phyloP scores from a whole-genome alignment of 2,329 filamentous ascomycete genomes.

The Clarireedia monteithiana region DNA sequence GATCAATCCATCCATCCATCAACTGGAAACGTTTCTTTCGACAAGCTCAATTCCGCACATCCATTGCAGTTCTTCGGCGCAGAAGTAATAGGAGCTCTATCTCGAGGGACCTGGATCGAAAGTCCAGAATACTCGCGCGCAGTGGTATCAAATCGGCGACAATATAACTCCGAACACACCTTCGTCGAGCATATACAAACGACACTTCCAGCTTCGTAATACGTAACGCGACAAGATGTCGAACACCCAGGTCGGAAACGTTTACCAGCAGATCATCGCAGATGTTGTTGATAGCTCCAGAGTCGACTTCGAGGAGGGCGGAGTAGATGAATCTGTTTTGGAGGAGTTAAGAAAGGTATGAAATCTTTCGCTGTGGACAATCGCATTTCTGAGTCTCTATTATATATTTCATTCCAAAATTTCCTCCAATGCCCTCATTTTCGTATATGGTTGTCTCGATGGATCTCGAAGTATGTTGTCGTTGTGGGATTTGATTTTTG shows the following conservation, averaged over 20 bases:
- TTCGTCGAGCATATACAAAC: too few species aligned
- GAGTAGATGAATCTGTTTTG: slow-evolving; percentile 79
- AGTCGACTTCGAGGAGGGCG: slow-evolving; percentile 94
- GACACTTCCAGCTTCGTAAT: too few species aligned
- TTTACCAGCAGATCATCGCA: slow-evolving; percentile 72
- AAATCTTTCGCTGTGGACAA: slow-evolving; percentile 1
- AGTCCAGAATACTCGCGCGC: too few species aligned
- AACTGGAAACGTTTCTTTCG: background rate
- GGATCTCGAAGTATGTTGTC: background rate
- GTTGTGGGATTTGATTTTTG: background rate
- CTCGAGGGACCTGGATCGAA: too few species aligned
- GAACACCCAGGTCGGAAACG: slow-evolving; percentile 45
- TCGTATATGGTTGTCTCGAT: background rate
- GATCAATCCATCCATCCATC: too few species aligned
- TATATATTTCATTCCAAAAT: background rate
- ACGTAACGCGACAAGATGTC: slow-evolving; percentile 22
- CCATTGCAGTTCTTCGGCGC: too few species aligned
- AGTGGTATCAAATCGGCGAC: too few species aligned
- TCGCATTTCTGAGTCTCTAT: background rate
- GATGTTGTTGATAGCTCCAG: slow-evolving; percentile 89
- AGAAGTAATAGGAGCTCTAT: too few species aligned
- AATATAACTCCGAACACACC: too few species aligned
- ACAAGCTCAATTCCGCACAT: background rate
- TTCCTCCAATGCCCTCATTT: background rate
- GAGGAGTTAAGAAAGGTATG: slow-evolving; percentile 80